Evolutionary conservation across 176 grass and related monocot genomes (phyloP).

Genomic region (Bonia amplexicaulis): DNA sequence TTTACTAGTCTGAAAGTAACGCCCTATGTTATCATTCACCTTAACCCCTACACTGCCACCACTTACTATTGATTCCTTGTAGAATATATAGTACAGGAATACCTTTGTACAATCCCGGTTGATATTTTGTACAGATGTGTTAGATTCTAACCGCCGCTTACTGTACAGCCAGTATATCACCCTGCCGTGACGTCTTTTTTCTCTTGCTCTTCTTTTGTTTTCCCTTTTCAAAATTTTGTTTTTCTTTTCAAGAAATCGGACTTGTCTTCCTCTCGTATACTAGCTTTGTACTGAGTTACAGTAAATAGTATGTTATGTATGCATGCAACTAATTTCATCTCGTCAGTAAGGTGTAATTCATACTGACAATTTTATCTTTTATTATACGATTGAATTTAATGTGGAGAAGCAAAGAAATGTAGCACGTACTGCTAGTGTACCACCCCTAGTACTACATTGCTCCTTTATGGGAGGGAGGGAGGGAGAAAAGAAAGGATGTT

Average conservation of each 20-base stretch:
- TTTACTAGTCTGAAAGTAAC: too few relatives aligned
- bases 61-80: too few relatives aligned
- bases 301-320: neutral
- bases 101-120: neutral
- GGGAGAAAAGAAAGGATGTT: neutral
- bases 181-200: neutral
- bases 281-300: neutral
- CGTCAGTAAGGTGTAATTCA: neutral
- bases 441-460: neutral
- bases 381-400: neutral
- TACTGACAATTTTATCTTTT: neutral
- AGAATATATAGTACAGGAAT: neutral
- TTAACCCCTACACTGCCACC: too few relatives aligned
- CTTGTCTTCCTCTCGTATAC: neutral
- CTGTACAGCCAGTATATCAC: neutral
- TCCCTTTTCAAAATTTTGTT: neutral
- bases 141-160: conserved; percentile 5
- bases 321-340: neutral
- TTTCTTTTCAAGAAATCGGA: neutral
- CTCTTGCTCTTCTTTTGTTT: neutral
- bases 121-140: neutral
- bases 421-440: neutral
- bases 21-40: too few relatives aligned
- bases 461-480: neutral
- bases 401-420: neutral